A percentile compares a stretch with the other conserved stretches of the same genome.
phyloP scores from a whole-genome alignment of 352 stramenopile species.

The Hyaloperonospora brassicae region DNA sequence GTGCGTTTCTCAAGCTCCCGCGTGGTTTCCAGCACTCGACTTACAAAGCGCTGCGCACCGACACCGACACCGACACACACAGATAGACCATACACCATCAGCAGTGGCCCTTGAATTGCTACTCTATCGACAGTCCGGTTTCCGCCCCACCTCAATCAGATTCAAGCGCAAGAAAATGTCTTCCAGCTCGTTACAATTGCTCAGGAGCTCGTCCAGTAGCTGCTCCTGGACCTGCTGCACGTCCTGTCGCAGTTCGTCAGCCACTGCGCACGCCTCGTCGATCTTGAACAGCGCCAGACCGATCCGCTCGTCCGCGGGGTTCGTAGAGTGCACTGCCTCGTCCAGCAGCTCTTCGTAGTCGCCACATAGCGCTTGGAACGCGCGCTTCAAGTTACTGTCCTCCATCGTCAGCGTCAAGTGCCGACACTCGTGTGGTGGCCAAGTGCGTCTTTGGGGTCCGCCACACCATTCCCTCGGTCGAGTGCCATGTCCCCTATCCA shows the following conservation, averaged over 20 bases:
- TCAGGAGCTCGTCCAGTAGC: slow-evolving; percentile 47
- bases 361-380: slow-evolving; percentile 48
- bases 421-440: no score
- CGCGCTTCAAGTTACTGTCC: slow-evolving; percentile 30
- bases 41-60: slow-evolving; percentile 43
- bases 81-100: background rate
- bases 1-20: slow-evolving; percentile 57
- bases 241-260: slow-evolving; percentile 46
- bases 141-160: slow-evolving; percentile 49
- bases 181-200: slow-evolving; percentile 67
- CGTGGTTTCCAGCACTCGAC: slow-evolving; percentile 44
- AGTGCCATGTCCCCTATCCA: background rate
- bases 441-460: no score
- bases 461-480: no score
- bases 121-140: background rate
- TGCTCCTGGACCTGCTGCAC: slow-evolving; percentile 38
- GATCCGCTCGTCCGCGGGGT: slow-evolving; percentile 60
- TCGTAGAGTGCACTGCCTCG: slow-evolving; percentile 43
- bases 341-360: slow-evolving; percentile 71
- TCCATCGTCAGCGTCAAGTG: slow-evolving; percentile 7
- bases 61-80: background rate
- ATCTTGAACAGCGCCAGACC: slow-evolving; percentile 77
- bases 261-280: slow-evolving; percentile 51
- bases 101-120: background rate
- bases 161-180: slow-evolving; percentile 72